Evolutionary conservation across 192 early-diverging fungal species (phyloP).

Genomic region (Podila minutissima): DNA sequence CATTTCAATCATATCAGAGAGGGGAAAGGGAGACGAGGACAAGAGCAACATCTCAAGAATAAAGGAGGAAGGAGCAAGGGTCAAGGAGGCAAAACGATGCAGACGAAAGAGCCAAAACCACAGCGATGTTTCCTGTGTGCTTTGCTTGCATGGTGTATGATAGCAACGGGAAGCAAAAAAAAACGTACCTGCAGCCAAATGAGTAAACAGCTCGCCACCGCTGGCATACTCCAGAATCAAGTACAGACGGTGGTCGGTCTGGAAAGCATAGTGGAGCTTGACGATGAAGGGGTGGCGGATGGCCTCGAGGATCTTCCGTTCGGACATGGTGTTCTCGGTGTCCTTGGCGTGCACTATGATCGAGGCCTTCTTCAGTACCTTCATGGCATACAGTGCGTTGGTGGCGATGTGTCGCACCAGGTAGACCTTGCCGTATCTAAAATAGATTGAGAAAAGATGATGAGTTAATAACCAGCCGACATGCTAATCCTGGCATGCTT

Average conservation of each 20-base stretch:
- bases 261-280: slow-evolving; percentile 92
- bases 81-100: no score
- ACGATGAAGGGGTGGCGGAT: slow-evolving; percentile 94
- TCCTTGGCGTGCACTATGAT: slow-evolving; percentile 85
- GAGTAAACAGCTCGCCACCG: slow-evolving; percentile 95
- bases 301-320: slow-evolving; percentile 87
- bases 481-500: not conserved
- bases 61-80: no score
- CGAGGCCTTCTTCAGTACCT: slow-evolving; percentile 90
- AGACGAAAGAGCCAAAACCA: no score
- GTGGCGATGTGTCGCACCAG: slow-evolving; percentile 77
- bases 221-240: slow-evolving; percentile 91
- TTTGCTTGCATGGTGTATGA: not conserved
- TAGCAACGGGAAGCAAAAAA: not conserved
- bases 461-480: not conserved
- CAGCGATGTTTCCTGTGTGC: no score
- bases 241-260: slow-evolving; percentile 86
- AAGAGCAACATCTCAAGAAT: no score
- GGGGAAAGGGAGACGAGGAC: no score
- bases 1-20: not conserved
- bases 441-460: not conserved
- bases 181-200: slow-evolving; percentile 74
- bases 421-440: slow-evolving; percentile 85
- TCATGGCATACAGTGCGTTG: slow-evolving; percentile 85
- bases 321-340: slow-evolving; percentile 85